Evolutionary conservation across 106 monocot species (phyloP).

Genomic region (Allium sativum): DNA sequence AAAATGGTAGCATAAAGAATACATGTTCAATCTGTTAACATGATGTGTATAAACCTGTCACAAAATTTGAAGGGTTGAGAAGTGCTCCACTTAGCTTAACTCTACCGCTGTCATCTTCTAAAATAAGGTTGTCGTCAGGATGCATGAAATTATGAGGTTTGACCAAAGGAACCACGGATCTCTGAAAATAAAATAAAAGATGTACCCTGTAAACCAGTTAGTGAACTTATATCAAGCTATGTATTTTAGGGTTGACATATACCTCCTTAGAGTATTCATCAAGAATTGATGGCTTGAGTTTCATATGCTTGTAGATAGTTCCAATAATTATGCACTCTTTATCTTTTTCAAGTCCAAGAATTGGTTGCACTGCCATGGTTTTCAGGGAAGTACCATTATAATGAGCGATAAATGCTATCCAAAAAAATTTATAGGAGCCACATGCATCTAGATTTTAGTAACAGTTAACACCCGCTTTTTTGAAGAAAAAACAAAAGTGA

Average conservation of each 20-base stretch:
- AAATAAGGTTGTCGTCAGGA: constrained; percentile 86
- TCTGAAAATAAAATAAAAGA: constrained; percentile 37
- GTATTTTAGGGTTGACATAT: background rate
- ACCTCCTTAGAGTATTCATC: constrained; percentile 99
- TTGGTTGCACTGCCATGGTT: constrained; percentile 54
- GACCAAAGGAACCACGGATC: constrained; percentile 78
- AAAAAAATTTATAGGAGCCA: too few relatives aligned
- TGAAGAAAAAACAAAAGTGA: background rate
- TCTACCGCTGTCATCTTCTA: constrained; percentile 99
- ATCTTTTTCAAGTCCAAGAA: constrained; percentile 82
- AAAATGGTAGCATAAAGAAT: background rate
- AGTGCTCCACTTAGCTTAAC: constrained; percentile 72
- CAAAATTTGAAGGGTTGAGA: constrained; percentile 47
- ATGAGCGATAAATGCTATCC: too few relatives aligned
- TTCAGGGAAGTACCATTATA: background rate
- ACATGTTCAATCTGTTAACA: background rate
- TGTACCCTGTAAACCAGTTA: constrained; percentile 2
- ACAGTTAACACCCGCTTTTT: background rate
- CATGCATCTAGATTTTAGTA: background rate
- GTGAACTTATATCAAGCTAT: too few relatives aligned
- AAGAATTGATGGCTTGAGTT: constrained; percentile 83
- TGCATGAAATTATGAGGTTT: constrained; percentile 96
- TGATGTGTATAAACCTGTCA: constrained; percentile 53
- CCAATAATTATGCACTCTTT: constrained; percentile 90
- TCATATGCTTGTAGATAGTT: constrained; percentile 98